Evolutionary conservation across 495 filamentous ascomycete species (phyloP).

Genomic region (Tuber calosporum): DNA sequence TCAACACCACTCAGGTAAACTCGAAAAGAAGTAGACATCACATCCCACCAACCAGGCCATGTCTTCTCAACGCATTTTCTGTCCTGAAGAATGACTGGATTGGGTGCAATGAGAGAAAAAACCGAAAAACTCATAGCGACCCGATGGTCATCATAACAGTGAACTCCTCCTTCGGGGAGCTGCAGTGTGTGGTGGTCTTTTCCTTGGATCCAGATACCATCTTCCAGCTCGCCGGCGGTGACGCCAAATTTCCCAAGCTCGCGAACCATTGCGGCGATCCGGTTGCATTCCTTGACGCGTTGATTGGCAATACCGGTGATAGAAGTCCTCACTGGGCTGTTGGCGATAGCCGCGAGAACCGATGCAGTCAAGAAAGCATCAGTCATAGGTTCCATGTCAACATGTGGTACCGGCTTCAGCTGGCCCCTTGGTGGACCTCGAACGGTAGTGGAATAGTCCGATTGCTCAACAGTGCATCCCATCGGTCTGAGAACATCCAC

Average conservation of each 20-base stretch:
- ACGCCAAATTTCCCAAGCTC: slow-evolving; percentile 96
- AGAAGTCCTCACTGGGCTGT: slow-evolving; percentile 58
- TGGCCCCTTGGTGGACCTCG: slow-evolving; percentile 70
- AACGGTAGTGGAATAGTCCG: slow-evolving; percentile 79
- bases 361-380: slow-evolving; percentile 96
- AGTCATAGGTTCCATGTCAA: slow-evolving; percentile 99
- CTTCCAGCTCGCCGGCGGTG: slow-evolving; percentile 73
- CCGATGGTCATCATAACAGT: slow-evolving; percentile 96
- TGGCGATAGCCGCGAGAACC: slow-evolving; percentile 86
- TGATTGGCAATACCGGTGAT: slow-evolving; percentile 98
- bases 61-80: slow-evolving; percentile 94
- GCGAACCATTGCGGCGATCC: slow-evolving; percentile 92
- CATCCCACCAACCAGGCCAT: slow-evolving; percentile 99
- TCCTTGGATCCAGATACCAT: slow-evolving; percentile 82
- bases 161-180: slow-evolving; percentile 60
- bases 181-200: slow-evolving; percentile 55
- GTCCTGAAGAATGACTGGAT: slow-evolving; percentile 71
- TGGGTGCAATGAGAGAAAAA: slow-evolving; percentile 66
- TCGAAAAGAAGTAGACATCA: slow-evolving; percentile 64
- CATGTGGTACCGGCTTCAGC: slow-evolving; percentile 58
- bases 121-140: slow-evolving; percentile 98
- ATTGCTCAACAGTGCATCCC: slow-evolving; percentile 87
- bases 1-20: slow-evolving; percentile 68
- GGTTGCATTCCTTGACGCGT: slow-evolving; percentile 96
- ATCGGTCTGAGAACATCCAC: slow-evolving; percentile 84